phyloP scores from a whole-genome alignment of 805 yeast species.

The Nakazawaea populi region DNA sequence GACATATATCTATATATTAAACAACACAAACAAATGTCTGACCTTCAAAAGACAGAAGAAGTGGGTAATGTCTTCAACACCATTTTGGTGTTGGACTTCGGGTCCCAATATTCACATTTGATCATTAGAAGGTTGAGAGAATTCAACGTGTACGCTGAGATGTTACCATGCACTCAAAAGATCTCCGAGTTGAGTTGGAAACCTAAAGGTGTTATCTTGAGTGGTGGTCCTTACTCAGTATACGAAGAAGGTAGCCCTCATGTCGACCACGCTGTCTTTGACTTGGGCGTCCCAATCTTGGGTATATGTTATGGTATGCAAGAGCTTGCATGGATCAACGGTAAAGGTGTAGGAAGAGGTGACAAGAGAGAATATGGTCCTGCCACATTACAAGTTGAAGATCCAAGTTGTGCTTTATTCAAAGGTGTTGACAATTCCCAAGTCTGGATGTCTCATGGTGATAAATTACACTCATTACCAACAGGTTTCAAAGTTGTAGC shows the following conservation, averaged over 20 bases:
- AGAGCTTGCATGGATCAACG: slow-evolving; percentile 97
- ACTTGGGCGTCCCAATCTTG: slow-evolving; percentile 86
- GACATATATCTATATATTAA: neutral
- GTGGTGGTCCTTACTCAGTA: slow-evolving; percentile 98
- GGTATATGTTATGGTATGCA: slow-evolving; percentile 99
- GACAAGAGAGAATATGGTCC: slow-evolving; percentile 98
- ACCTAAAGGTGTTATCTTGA: slow-evolving; percentile 92
- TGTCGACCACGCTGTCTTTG: slow-evolving; percentile 90
- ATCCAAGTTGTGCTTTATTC: slow-evolving; percentile 64
- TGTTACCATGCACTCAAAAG: slow-evolving; percentile 99
- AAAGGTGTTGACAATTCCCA: slow-evolving; percentile 88
- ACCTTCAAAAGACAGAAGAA: slow-evolving; percentile 22
- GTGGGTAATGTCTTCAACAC: slow-evolving; percentile 93
- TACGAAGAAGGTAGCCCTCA: slow-evolving; percentile 95
- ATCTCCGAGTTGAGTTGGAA: slow-evolving; percentile 87
- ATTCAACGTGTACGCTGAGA: slow-evolving; percentile 96
- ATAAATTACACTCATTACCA: slow-evolving; percentile 88
- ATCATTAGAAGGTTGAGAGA: slow-evolving; percentile 97
- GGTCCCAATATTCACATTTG: slow-evolving; percentile 96
- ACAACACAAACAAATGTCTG: neutral
- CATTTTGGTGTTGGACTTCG: slow-evolving; percentile 94
- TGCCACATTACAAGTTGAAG: slow-evolving; percentile 77
- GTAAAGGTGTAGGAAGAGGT: slow-evolving; percentile 90
- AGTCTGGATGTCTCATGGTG: slow-evolving; percentile 99
- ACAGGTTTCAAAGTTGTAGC: slow-evolving; percentile 86